A percentile compares a stretch with the other conserved stretches of the same genome.
Conservation (phyloP, 75 land plant genomes). For the Gnetum montanum region DNA sequence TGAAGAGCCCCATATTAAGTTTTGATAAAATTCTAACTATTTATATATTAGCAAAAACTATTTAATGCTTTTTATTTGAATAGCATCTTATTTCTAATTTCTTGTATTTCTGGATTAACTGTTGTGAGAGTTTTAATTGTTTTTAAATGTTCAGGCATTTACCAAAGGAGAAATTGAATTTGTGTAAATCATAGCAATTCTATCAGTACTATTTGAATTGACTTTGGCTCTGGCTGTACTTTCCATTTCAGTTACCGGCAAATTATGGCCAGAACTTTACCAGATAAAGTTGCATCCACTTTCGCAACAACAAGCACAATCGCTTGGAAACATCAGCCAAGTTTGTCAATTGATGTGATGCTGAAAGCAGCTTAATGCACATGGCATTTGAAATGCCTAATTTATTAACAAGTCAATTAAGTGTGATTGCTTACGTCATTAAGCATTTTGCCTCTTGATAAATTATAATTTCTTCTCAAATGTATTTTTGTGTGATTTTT, state of each 20-base stretch:
- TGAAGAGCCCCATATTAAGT: no score
- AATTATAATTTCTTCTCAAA: no score
- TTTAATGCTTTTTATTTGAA: no score
- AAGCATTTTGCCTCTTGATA: no score
- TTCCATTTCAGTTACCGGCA: slow-evolving; percentile 73
- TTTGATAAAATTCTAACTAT: not conserved
- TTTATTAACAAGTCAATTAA: no score
- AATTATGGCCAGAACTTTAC: slow-evolving; percentile 91
- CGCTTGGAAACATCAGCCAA: not conserved
- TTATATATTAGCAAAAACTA: not conserved
- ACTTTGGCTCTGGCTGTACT: not conserved
- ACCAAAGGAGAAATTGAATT: not conserved
- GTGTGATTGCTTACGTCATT: no score
- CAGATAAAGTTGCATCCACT: slow-evolving; percentile 63
- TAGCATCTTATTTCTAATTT: no score
- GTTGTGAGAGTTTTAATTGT: not conserved
- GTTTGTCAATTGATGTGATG: not conserved
- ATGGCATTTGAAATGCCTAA: no score
- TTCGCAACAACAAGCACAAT: not conserved
- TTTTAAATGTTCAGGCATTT: not conserved
- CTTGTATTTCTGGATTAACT: not conserved
- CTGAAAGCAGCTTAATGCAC: no score
- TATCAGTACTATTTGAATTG: not conserved
- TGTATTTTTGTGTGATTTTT: no score
- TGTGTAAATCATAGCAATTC: not conserved